Percentiles rank a stretch among this genome's conserved stretches.
phyloP scores from a whole-genome alignment of 2,329 filamentous ascomycete genomes.

The Fusarium sp. region DNA sequence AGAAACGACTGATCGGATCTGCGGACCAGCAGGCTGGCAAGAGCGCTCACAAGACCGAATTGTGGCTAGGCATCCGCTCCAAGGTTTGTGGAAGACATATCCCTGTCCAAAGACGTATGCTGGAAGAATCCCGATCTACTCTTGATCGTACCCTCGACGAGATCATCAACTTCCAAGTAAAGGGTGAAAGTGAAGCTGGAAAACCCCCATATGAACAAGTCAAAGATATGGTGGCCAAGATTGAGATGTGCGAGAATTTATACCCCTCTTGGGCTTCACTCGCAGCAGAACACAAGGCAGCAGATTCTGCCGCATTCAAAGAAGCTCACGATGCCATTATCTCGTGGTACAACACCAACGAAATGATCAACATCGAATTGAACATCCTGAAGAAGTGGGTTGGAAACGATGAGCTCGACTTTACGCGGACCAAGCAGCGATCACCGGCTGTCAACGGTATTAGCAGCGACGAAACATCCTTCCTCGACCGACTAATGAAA shows the following conservation, averaged over 20 bases:
- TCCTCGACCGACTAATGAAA: constrained; percentile 93
- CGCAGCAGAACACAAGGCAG: constrained; percentile 78
- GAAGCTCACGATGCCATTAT: constrained; percentile 90
- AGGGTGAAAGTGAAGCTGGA: constrained; percentile 90
- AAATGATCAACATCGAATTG: constrained; percentile 95
- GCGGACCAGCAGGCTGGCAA: constrained; percentile 69
- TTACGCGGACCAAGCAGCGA: constrained; percentile 78
- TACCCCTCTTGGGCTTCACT: constrained; percentile 86
- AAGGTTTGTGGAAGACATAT: constrained; percentile 86
- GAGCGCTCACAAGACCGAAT: constrained; percentile 78
- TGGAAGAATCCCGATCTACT: constrained; percentile 83
- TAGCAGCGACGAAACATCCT: constrained; percentile 86
- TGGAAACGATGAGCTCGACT: constrained; percentile 94
- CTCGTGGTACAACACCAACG: constrained; percentile 96
- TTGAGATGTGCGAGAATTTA: constrained; percentile 87
- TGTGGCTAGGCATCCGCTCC: constrained; percentile 91
- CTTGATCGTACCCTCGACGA: constrained; percentile 84
- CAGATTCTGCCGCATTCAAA: constrained; percentile 80
- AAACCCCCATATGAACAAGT: constrained; percentile 91
- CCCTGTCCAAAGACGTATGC: constrained; percentile 84
- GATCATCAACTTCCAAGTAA: constrained; percentile 93
- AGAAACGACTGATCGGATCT: constrained; percentile 91
- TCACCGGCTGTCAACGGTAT: constrained; percentile 76
- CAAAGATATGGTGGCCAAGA: constrained; percentile 87
- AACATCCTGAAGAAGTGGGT: constrained; percentile 95